Conservation (phyloP, 768 basidiomycete species). For the Sporobolomyces roseus region DNA sequence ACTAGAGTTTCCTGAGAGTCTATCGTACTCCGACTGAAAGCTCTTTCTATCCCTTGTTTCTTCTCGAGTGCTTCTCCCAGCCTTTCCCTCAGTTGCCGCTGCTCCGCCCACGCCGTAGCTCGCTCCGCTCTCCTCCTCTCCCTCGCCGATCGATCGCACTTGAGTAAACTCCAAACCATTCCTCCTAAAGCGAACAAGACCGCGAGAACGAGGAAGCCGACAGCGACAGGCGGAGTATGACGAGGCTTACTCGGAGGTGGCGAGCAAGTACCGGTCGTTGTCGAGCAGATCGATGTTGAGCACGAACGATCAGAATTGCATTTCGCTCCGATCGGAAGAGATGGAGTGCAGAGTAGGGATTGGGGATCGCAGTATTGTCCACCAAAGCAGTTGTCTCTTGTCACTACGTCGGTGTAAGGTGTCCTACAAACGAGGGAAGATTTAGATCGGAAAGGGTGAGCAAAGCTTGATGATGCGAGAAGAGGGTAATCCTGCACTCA, state of each 20-base stretch:
- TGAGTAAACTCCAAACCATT: constrained; percentile 11
- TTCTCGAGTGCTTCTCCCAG: constrained; percentile 7
- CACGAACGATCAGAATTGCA: constrained; percentile 22
- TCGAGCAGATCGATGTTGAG: constrained; percentile 10
- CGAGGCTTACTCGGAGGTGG: constrained; percentile 1
- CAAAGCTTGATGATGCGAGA: background rate
- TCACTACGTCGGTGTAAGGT: constrained; percentile 18
- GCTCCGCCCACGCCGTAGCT: constrained; percentile 16
- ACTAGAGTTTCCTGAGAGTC: constrained; percentile 15
- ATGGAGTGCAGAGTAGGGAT: background rate
- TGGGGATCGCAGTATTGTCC: constrained; percentile 17
- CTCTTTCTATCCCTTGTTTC: constrained; percentile 13
- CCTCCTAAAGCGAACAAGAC: background rate
- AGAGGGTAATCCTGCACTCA: too few relatives aligned
- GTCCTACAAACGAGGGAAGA: background rate
- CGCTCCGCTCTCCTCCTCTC: constrained; percentile 12
- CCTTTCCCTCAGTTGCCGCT: constrained; percentile 1
- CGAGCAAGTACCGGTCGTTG: background rate
- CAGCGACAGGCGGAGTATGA: background rate
- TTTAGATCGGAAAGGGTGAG: background rate
- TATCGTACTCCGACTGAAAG: constrained; percentile 4
- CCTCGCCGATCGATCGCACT: background rate
- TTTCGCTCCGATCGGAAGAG: background rate
- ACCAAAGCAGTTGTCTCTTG: constrained; percentile 19
- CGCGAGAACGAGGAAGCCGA: background rate